Evolutionary conservation across 2,329 filamentous ascomycete genomes (phyloP).

Genomic region (Claviceps purpurea): DNA sequence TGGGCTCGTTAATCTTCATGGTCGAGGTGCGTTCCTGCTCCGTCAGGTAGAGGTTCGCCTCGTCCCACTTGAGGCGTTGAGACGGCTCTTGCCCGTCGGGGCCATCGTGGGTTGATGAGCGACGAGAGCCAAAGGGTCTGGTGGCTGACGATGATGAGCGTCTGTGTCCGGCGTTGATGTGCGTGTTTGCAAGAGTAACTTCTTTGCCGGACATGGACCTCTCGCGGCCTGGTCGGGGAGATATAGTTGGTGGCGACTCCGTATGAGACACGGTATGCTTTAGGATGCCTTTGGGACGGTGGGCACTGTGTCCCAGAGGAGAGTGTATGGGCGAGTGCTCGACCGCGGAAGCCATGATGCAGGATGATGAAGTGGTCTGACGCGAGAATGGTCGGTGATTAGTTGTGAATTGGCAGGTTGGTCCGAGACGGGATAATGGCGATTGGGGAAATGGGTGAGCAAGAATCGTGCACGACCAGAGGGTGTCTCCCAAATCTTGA

Average conservation of each 20-base stretch:
- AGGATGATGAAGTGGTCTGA: neutral
- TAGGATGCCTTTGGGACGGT: conserved; percentile 52
- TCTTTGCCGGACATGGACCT: conserved; percentile 58
- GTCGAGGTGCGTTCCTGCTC: conserved; percentile 91
- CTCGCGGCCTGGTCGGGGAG: conserved; percentile 23
- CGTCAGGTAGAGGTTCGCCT: conserved; percentile 92
- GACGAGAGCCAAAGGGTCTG: conserved; percentile 51
- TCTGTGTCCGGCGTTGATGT: conserved; percentile 82
- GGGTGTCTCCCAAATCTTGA: no score
- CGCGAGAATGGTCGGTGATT: neutral
- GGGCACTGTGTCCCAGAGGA: conserved; percentile 26
- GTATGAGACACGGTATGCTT: conserved; percentile 66
- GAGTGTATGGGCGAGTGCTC: conserved; percentile 26
- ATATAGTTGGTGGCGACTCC: conserved; percentile 35
- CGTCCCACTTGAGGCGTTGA: conserved; percentile 91
- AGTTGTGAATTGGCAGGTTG: neutral
- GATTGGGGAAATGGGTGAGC: neutral
- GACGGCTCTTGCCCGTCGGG: conserved; percentile 35
- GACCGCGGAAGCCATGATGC: conserved; percentile 26
- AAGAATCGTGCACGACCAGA: neutral
- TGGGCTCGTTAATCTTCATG: conserved; percentile 99
- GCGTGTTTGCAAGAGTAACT: conserved; percentile 83
- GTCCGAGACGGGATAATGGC: neutral
- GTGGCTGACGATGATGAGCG: conserved; percentile 66
- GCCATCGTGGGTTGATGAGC: conserved; percentile 45